phyloP scores from a whole-genome alignment of 1,139 yeast species.

The Zygosaccharomyces sapae region DNA sequence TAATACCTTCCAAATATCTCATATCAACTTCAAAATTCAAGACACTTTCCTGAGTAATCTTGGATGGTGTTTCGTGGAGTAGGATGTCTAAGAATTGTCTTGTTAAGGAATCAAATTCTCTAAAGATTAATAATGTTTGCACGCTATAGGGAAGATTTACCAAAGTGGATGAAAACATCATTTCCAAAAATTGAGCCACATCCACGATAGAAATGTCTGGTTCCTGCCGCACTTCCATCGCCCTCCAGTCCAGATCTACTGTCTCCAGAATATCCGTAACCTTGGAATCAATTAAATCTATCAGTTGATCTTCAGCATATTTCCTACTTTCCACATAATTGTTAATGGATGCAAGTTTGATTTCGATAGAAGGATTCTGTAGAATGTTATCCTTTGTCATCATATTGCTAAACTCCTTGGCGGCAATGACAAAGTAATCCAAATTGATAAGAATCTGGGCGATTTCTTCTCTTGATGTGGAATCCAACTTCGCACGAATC shows the following conservation, averaged over 20 bases:
- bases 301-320: conserved; percentile 75
- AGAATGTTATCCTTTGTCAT: conserved; percentile 42
- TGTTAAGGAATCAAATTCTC: conserved; percentile 83
- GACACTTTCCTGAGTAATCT: conserved; percentile 47
- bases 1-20: conserved; percentile 51
- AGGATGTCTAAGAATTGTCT: conserved; percentile 63
- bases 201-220: conserved; percentile 79
- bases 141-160: conserved; percentile 76
- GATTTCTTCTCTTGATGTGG: conserved; percentile 80
- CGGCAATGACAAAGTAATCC: conserved; percentile 70
- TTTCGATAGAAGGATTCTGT: conserved; percentile 50
- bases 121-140: conserved; percentile 71
- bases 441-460: conserved; percentile 85
- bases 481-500: conserved; percentile 58
- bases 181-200: conserved; percentile 81
- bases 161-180: conserved; percentile 83
- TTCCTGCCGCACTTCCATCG: conserved; percentile 49
- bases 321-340: conserved; percentile 61
- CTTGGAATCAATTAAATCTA: conserved; percentile 73
- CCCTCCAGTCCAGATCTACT: conserved; percentile 80
- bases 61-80: conserved; percentile 44
- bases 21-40: conserved; percentile 61
- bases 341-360: conserved; percentile 53
- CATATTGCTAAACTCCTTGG: conserved; percentile 42
- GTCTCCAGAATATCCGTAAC: conserved; percentile 77